These are phyloP conservation scores for Trichoderma cornu-damae DNA, from an alignment of 2,329 filamentous ascomycete species.

Conservation along the genomic window DNA sequence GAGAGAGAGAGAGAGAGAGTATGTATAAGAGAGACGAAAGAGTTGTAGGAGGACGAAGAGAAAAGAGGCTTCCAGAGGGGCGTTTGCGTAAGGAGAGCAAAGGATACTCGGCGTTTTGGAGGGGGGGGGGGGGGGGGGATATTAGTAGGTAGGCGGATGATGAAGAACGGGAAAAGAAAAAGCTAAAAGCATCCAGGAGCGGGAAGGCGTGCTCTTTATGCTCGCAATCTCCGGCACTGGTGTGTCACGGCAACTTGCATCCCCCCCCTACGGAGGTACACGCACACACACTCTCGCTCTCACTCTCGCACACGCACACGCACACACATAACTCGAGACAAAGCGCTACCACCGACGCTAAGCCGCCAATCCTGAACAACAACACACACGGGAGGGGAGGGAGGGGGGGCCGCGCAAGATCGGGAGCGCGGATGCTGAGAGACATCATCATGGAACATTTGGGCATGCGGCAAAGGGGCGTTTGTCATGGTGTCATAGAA, in stretches of 20 bases:
- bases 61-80: neutral
- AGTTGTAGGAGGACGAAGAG: neutral
- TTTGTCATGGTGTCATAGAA: no score
- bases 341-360: constrained; percentile 8
- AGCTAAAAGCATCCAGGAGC: constrained; percentile 21
- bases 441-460: neutral
- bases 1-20: neutral
- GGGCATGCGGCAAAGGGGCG: neutral
- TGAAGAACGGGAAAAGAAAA: constrained; percentile 9
- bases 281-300: no score
- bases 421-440: constrained; percentile 9
- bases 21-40: no score
- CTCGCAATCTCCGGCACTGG: constrained; percentile 14
- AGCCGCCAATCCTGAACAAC: neutral
- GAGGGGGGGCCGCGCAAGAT: constrained; percentile 16
- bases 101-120: neutral
- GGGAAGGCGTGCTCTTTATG: constrained; percentile 29
- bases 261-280: constrained; percentile 6
- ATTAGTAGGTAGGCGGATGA: constrained; percentile 12
- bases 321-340: constrained; percentile 6
- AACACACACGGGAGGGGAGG: no score
- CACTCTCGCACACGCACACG: neutral
- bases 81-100: neutral
- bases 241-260: constrained; percentile 5
- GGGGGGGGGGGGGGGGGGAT: no score